Conservation (phyloP, 345 rosid genomes). For the Corchorus capsularis region DNA sequence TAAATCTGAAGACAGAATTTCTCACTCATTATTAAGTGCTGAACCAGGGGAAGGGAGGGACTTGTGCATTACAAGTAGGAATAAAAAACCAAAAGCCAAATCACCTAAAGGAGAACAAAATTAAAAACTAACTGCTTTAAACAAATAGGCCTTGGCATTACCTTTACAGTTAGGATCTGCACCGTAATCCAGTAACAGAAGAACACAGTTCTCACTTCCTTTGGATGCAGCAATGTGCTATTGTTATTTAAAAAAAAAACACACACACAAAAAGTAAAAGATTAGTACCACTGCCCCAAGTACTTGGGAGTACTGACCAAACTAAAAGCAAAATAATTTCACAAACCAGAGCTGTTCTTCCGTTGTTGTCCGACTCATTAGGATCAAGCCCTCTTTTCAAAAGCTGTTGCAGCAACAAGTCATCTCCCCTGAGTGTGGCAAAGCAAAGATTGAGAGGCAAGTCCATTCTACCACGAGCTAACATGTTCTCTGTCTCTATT, state of each 20-base stretch:
- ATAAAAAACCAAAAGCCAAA: conserved; percentile 12
- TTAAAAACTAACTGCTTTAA: neutral
- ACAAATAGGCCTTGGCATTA: conserved; percentile 24
- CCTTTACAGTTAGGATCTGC: conserved; percentile 79
- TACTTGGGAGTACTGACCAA: too few relatives aligned
- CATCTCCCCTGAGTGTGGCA: conserved; percentile 84
- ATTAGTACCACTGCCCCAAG: neutral
- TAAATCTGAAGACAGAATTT: neutral
- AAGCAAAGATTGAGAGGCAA: conserved; percentile 72
- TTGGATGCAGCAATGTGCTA: conserved; percentile 89
- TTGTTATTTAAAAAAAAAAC: conserved; percentile 11
- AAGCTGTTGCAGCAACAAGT: conserved; percentile 68
- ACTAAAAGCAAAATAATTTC: neutral
- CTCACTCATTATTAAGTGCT: too few relatives aligned
- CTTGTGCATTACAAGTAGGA: neutral
- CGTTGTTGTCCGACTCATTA: conserved; percentile 74
- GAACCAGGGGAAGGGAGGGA: too few relatives aligned
- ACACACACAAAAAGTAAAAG: neutral
- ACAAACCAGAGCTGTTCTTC: conserved; percentile 78
- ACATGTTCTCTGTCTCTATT: conserved; percentile 72
- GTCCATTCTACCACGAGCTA: conserved; percentile 76
- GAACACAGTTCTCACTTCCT: conserved; percentile 74
- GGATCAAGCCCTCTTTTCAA: conserved; percentile 83
- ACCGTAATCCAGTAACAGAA: conserved; percentile 62
- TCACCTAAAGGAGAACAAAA: neutral